Percentiles rank a stretch among this genome's conserved stretches.
These are phyloP conservation scores for Apiotrichum porosum DNA, from an alignment of 1,284 basidiomycete genomes.

Conservation along the genomic window DNA sequence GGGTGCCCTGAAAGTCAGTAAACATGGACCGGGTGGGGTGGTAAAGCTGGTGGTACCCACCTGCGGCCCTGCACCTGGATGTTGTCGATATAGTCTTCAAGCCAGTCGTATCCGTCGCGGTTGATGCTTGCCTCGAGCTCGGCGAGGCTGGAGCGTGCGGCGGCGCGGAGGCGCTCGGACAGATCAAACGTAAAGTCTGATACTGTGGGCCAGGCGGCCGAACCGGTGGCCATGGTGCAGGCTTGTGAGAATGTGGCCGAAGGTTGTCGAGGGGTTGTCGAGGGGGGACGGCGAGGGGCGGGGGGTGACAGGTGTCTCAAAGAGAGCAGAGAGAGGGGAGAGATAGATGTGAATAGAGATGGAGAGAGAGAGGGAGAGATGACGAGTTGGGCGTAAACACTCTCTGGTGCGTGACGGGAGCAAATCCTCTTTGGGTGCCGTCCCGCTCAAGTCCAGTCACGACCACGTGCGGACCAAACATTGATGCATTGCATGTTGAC, in stretches of 20 bases:
- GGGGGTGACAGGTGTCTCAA: not conserved
- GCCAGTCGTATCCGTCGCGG: conserved; percentile 44
- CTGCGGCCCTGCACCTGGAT: conserved; percentile 24
- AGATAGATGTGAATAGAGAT: too few species aligned
- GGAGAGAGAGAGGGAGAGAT: too few species aligned
- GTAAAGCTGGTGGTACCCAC: conserved; percentile 9
- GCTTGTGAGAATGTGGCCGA: not conserved
- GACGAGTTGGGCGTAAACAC: too few species aligned
- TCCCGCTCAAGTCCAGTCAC: too few species aligned
- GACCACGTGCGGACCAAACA: too few species aligned
- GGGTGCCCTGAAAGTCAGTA: conserved; percentile 25
- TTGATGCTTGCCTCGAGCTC: conserved; percentile 38
- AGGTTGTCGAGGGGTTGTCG: not conserved
- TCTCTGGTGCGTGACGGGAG: too few species aligned
- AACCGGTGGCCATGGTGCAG: conserved; percentile 3
- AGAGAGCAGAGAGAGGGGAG: not conserved
- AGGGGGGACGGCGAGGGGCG: not conserved
- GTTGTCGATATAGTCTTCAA: conserved; percentile 43
- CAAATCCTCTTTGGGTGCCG: too few species aligned
- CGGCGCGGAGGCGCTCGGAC: conserved; percentile 25
- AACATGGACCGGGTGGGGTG: not conserved
- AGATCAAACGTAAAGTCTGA: conserved; percentile 36
- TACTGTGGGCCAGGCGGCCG: conserved; percentile 16
- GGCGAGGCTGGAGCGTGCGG: conserved; percentile 28
- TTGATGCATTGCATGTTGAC: too few species aligned